These are phyloP conservation scores for Coffea humblotiana DNA, from an alignment of 305 asterid genomes.

Conservation along the genomic window DNA sequence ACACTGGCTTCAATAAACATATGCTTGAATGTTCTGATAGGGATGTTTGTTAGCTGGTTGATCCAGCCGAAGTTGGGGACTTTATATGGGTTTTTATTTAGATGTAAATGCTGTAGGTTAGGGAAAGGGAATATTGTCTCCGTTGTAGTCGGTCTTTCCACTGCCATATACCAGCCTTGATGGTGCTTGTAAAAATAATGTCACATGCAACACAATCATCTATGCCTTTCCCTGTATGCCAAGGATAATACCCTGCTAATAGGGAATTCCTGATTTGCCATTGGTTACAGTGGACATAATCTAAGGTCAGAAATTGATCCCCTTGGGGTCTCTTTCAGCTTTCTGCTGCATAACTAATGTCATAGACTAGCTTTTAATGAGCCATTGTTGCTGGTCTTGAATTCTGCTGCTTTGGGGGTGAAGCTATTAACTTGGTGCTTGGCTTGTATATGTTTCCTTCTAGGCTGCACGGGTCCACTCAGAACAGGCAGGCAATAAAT, in stretches of 20 bases:
- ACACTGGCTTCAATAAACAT: neutral
- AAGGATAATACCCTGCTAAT: neutral
- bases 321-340: neutral
- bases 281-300: neutral
- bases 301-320: neutral
- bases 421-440: neutral
- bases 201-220: neutral
- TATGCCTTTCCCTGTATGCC: neutral
- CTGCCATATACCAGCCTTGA: neutral
- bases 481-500: conserved; percentile 54
- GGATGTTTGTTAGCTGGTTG: neutral
- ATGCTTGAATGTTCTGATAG: neutral
- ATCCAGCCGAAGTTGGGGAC: neutral
- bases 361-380: neutral
- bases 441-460: conserved; percentile 8
- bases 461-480: conserved; percentile 77
- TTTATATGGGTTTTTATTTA: neutral
- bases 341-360: neutral
- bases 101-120: neutral
- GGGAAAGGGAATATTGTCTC: neutral
- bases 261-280: neutral
- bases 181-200: neutral
- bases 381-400: neutral
- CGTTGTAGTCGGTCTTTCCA: too few relatives aligned
- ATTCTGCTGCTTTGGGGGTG: neutral